These are phyloP conservation scores for Annona cherimola DNA, from an alignment of 164 flowering plant genomes.

Conservation along the genomic window DNA sequence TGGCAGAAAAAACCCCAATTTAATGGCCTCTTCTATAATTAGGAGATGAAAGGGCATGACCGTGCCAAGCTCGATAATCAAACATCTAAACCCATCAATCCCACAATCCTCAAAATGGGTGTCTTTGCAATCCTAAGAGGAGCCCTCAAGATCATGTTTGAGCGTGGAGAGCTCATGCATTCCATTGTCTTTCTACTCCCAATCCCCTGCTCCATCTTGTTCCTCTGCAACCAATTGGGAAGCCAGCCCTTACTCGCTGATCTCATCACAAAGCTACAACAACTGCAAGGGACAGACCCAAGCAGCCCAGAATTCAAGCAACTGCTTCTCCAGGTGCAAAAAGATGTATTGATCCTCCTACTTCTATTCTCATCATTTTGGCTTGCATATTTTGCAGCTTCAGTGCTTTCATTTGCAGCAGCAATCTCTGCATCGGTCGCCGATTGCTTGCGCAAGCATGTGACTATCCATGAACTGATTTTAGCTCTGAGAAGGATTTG, in stretches of 20 bases:
- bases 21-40: too few species aligned
- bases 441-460: neutral
- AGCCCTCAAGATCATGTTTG: constrained; percentile 16
- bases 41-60: too few species aligned
- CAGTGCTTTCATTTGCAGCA: constrained; percentile 2
- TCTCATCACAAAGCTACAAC: neutral
- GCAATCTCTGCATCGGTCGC: constrained; percentile 18
- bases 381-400: constrained; percentile 1
- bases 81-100: neutral
- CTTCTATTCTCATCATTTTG: neutral
- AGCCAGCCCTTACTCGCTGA: constrained; percentile 11
- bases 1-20: too few species aligned
- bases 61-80: neutral
- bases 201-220: constrained; percentile 13
- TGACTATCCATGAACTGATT: constrained; percentile 14
- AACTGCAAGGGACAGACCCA: neutral
- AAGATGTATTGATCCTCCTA: constrained; percentile 4
- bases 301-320: constrained; percentile 11
- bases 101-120: neutral
- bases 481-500: constrained; percentile 7
- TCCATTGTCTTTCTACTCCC: constrained; percentile 11
- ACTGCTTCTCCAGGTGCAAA: neutral
- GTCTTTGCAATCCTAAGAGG: constrained; percentile 15
- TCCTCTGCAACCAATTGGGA: constrained; percentile 10
- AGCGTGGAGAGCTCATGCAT: constrained; percentile 27